Evolutionary conservation across 441 rosid genomes (phyloP).

Genomic region (Biscutella auriculata): DNA sequence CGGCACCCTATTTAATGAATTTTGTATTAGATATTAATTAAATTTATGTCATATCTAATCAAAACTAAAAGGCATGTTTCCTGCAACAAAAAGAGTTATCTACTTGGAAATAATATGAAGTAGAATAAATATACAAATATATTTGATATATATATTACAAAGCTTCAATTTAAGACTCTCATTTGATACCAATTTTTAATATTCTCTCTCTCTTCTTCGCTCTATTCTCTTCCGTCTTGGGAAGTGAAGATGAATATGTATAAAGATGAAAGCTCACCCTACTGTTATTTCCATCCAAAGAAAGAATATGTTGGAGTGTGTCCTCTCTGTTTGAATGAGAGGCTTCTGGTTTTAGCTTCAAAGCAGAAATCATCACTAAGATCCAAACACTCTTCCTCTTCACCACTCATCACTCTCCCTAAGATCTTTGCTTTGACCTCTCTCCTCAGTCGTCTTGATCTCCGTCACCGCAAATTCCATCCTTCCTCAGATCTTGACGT

Average conservation of each 20-base stretch:
- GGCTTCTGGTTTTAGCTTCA: slow-evolving; percentile 67
- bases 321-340: slow-evolving; percentile 62
- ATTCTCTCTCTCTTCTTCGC: slow-evolving; percentile 2
- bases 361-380: slow-evolving; percentile 30
- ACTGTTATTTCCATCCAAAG: slow-evolving; percentile 72
- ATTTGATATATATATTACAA: slow-evolving; percentile 16
- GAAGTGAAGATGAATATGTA: slow-evolving; percentile 39
- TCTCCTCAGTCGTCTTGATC: slow-evolving; percentile 58
- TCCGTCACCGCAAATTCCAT: slow-evolving; percentile 47
- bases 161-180: slow-evolving; percentile 13
- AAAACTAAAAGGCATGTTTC: background rate
- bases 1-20: background rate
- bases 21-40: background rate
- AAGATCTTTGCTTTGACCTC: slow-evolving; percentile 67
- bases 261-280: slow-evolving; percentile 41
- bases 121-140: background rate
- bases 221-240: background rate
- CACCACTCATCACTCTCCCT: slow-evolving; percentile 36
- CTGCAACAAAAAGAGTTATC: slow-evolving; percentile 11
- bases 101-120: slow-evolving; percentile 8
- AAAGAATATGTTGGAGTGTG: slow-evolving; percentile 60
- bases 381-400: slow-evolving; percentile 24
- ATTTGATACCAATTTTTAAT: background rate
- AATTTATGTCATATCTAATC: background rate
- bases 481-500: slow-evolving; percentile 29